phyloP scores from a whole-genome alignment of 495 filamentous ascomycete genomes.

The Pseudomonodictys pantanalensis region DNA sequence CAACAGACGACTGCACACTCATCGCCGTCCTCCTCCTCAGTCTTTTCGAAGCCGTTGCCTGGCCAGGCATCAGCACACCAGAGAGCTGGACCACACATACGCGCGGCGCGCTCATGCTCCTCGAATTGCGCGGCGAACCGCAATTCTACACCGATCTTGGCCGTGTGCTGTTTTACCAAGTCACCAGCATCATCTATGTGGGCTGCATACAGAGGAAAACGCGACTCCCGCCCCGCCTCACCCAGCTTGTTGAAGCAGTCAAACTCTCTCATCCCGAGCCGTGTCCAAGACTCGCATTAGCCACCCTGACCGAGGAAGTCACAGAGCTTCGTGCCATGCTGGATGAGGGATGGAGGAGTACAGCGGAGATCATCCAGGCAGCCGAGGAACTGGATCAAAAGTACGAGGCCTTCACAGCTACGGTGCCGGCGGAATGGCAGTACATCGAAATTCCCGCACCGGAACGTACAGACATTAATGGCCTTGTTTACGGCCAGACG shows the following conservation, averaged over 20 bases:
- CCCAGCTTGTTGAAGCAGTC: not conserved
- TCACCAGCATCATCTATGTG: not conserved
- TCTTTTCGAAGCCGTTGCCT: not conserved
- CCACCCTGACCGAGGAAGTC: not conserved
- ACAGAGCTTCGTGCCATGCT: not conserved
- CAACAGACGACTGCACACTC: not conserved
- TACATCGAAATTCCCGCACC: not conserved
- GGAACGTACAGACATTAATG: not conserved
- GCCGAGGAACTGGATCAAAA: not conserved
- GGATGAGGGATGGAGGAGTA: not conserved
- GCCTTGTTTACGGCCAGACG: not conserved
- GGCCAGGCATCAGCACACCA: not conserved
- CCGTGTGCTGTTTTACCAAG: slow-evolving; percentile 2
- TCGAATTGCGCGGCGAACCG: not conserved
- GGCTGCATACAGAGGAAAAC: not conserved
- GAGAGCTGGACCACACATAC: slow-evolving; percentile 7
- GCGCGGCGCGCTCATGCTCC: not conserved
- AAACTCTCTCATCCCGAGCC: not conserved
- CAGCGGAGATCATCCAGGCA: not conserved
- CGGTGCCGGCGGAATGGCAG: not conserved
- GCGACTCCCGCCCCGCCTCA: not conserved
- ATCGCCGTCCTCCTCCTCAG: not conserved
- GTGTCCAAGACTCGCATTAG: not conserved
- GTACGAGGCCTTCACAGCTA: not conserved
- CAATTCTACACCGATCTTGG: not conserved